A percentile compares a stretch with the other conserved stretches of the same genome.
phyloP scores from a whole-genome alignment of 2,329 filamentous ascomycete species.

The Bipolaris cookei region DNA sequence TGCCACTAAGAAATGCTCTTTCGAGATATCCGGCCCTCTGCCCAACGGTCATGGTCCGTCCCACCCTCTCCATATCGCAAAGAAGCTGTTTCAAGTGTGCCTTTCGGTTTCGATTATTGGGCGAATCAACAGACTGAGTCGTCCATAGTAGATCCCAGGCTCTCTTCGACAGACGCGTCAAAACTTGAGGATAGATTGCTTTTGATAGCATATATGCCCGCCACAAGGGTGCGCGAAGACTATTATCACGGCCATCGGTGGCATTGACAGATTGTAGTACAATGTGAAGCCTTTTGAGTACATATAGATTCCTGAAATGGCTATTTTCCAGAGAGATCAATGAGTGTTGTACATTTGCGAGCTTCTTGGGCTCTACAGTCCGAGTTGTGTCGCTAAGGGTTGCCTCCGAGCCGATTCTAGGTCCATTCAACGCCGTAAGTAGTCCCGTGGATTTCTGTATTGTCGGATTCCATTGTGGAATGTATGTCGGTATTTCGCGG shows the following conservation, averaged over 20 bases:
- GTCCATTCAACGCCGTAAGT: constrained; percentile 4
- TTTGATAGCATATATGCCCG: constrained; percentile 38
- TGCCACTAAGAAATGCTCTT: constrained; percentile 33
- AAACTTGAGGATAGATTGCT: constrained; percentile 21
- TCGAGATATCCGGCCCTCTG: constrained; percentile 38
- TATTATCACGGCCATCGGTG: constrained; percentile 4
- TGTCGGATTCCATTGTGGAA: constrained; percentile 39
- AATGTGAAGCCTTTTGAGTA: constrained; percentile 21
- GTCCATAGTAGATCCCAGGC: constrained; percentile 48
- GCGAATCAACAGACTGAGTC: constrained; percentile 24
- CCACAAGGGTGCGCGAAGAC: constrained; percentile 34
- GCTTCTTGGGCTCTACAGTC: constrained; percentile 17
- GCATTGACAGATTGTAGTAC: constrained; percentile 19
- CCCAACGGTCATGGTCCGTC: constrained; percentile 23
- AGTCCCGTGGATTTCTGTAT: constrained; percentile 11
- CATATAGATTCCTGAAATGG: not conserved
- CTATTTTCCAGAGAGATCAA: not conserved
- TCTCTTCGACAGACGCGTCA: constrained; percentile 27
- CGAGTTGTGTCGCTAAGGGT: constrained; percentile 2
- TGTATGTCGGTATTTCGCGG: constrained; percentile 27
- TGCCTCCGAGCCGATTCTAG: not conserved
- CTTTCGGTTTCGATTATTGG: constrained; percentile 22
- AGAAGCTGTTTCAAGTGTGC: constrained; percentile 33
- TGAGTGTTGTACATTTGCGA: constrained; percentile 13
- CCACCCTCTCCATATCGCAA: constrained; percentile 35